Percentiles rank a stretch among this genome's conserved stretches.
phyloP scores from a whole-genome alignment of 345 rosid species.

The Corchorus capsularis region DNA sequence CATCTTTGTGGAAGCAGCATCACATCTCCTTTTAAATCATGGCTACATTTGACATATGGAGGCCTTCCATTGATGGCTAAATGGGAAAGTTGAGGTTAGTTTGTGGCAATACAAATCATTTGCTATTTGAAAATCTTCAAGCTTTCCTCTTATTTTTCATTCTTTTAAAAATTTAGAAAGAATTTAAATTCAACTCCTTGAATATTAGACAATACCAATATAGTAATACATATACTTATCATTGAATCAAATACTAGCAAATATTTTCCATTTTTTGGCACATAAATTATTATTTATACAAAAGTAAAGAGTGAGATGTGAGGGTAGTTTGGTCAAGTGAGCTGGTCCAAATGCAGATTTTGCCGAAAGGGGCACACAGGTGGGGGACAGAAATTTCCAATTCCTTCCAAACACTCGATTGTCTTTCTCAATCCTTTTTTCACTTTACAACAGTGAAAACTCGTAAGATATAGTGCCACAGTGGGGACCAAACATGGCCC shows the following conservation, averaged over 20 bases:
- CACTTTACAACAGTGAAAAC: slow-evolving; percentile 17
- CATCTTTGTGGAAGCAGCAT: neutral
- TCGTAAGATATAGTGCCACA: slow-evolving; percentile 23
- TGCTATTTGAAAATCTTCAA: neutral
- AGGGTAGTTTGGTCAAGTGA: slow-evolving; percentile 17
- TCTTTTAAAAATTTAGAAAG: neutral
- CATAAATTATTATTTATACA: neutral
- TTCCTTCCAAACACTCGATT: slow-evolving; percentile 28
- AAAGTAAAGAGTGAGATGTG: neutral
- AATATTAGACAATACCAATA: no score
- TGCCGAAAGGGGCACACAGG: neutral
- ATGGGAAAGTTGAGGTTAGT: neutral
- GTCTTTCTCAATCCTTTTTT: slow-evolving; percentile 10
- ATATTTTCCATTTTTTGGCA: no score
- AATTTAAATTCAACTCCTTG: neutral
- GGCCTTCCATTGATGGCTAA: no score
- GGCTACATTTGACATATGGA: slow-evolving; percentile 12
- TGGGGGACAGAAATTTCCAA: slow-evolving; percentile 35
- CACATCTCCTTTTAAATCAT: neutral
- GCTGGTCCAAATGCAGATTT: neutral
- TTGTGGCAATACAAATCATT: neutral
- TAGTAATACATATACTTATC: no score
- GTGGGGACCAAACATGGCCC: slow-evolving; percentile 38
- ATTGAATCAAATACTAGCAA: no score
- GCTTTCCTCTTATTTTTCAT: neutral